Percentiles rank a stretch among this genome's conserved stretches.
Conservation (phyloP, 352 stramenopile genomes). For the Phytopythium kandeliae region DNA sequence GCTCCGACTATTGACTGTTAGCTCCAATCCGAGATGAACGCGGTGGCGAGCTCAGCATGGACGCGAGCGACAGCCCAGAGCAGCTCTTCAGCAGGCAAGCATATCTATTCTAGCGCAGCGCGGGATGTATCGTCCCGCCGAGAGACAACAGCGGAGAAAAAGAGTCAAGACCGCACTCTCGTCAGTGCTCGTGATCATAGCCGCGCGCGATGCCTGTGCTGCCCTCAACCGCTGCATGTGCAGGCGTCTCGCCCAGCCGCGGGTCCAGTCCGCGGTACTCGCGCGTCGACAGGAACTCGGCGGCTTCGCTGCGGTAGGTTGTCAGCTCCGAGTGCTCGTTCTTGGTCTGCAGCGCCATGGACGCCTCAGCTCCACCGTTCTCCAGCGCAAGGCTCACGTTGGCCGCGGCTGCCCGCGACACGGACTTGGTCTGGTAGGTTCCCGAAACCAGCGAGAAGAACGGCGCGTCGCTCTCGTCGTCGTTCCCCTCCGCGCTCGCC, state of each 20-base stretch:
- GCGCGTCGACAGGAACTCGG: constrained; percentile 56
- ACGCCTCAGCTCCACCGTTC: constrained; percentile 18
- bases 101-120: constrained; percentile 6
- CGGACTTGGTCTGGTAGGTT: constrained; percentile 54
- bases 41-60: too few species aligned
- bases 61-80: not conserved
- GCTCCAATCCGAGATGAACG: too few species aligned
- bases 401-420: constrained; percentile 5
- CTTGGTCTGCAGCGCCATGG: constrained; percentile 46
- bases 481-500: constrained; percentile 9
- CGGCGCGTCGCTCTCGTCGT: constrained; percentile 50
- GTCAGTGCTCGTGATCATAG: constrained; percentile 58
- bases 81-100: constrained; percentile 5
- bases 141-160: too few species aligned
- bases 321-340: constrained; percentile 49
- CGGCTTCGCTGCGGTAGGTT: constrained; percentile 66
- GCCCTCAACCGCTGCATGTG: constrained; percentile 70
- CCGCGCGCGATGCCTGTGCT: constrained; percentile 69
- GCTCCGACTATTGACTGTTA: constrained; percentile 52
- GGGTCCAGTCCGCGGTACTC: constrained; percentile 82
- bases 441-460: constrained; percentile 82
- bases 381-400: constrained; percentile 19
- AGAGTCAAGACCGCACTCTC: not conserved
- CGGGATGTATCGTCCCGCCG: not conserved
- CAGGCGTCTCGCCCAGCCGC: constrained; percentile 69